Evolutionary conservation across 768 basidiomycete genomes (phyloP).

Genomic region (Gautieria morchelliformis): DNA sequence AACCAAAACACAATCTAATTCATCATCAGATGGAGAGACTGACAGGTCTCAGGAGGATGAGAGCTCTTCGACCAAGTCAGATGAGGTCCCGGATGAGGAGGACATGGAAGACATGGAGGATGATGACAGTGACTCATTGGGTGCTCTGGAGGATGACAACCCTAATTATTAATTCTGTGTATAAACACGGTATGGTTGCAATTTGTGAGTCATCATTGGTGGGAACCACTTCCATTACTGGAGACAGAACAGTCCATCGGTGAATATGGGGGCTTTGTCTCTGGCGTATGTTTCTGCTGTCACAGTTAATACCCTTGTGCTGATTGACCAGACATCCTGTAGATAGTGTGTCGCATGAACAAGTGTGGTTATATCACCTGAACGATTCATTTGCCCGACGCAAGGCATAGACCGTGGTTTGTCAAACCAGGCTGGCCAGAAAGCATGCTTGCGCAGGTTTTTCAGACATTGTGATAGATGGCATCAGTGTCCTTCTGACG

Average conservation of each 20-base stretch:
- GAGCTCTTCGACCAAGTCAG: no score
- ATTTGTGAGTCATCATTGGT: no score
- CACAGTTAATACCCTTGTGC: background rate
- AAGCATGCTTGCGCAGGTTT: background rate
- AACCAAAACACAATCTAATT: no score
- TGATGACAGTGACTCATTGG: no score
- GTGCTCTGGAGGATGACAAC: no score
- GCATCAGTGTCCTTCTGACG: constrained; percentile 46
- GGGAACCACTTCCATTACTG: constrained; percentile 10
- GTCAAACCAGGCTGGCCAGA: constrained; percentile 2
- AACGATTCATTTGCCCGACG: constrained; percentile 9
- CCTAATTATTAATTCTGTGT: no score
- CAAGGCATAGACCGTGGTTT: constrained; percentile 43
- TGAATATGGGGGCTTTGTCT: constrained; percentile 24
- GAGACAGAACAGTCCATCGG: constrained; percentile 22
- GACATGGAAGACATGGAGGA: no score
- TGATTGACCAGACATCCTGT: background rate
- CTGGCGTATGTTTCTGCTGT: constrained; percentile 20
- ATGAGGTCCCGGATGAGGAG: no score
- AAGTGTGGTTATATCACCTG: background rate
- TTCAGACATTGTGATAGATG: constrained; percentile 51
- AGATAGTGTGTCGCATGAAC: constrained; percentile 3
- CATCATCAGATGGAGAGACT: no score
- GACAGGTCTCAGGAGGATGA: no score
- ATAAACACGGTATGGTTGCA: no score